phyloP scores from a whole-genome alignment of 2,329 filamentous ascomycete species.

The Calonectria multiphialidica region DNA sequence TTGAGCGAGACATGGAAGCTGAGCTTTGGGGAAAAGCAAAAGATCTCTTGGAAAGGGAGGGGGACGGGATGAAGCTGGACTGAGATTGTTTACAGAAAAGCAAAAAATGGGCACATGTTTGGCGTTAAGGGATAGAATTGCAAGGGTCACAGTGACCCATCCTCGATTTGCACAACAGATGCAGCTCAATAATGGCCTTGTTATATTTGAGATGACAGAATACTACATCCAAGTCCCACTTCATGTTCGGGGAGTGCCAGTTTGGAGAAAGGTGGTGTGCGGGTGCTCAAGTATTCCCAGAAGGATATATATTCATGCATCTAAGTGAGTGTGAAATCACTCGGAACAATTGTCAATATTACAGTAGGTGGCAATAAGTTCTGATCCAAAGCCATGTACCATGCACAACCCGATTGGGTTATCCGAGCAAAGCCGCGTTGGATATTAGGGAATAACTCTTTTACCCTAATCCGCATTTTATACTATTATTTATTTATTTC shows the following conservation, averaged over 20 bases:
- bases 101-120: not conserved
- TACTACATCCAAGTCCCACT: not conserved
- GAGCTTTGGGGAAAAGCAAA: conserved; percentile 75
- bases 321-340: not conserved
- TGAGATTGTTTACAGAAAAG: not conserved
- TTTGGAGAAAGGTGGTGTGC: not conserved
- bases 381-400: no score
- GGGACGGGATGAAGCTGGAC: conserved; percentile 31
- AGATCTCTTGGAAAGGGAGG: conserved; percentile 51
- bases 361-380: no score
- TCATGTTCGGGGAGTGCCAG: not conserved
- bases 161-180: not conserved
- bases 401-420: no score
- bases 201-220: not conserved
- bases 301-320: not conserved
- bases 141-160: not conserved
- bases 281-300: not conserved
- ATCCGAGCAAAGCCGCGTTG: no score
- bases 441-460: no score
- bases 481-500: no score
- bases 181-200: not conserved
- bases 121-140: not conserved
- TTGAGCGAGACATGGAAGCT: conserved; percentile 85
- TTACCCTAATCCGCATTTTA: no score
- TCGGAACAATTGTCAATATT: not conserved